These are phyloP conservation scores for Psilocybe sp. DNA, from an alignment of 768 basidiomycete species.

Conservation along the genomic window DNA sequence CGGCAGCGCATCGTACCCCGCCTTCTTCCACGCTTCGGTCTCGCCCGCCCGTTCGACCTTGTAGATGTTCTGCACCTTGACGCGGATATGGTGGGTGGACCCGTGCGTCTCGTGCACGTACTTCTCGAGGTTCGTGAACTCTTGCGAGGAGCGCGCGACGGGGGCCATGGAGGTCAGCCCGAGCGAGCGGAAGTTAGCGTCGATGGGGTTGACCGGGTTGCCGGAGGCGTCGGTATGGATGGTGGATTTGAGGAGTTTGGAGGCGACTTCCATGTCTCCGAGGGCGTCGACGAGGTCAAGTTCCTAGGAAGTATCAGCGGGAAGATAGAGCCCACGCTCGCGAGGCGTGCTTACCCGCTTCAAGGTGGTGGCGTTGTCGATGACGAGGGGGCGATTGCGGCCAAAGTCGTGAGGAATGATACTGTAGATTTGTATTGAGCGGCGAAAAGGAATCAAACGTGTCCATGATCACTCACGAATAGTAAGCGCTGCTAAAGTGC, in stretches of 20 bases:
- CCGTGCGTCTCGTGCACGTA: slow-evolving; percentile 10
- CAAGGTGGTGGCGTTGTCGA: slow-evolving; percentile 6
- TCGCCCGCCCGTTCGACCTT: slow-evolving; percentile 8
- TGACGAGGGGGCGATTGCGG: slow-evolving; percentile 8
- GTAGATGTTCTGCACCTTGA: slow-evolving; percentile 3
- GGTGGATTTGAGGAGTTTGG: slow-evolving; percentile 7
- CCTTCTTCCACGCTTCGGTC: slow-evolving; percentile 6
- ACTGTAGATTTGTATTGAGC: background rate
- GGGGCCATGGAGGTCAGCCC: slow-evolving; percentile 9
- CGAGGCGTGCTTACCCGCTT: slow-evolving; percentile 2
- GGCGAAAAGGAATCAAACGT: background rate
- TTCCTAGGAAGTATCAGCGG: background rate
- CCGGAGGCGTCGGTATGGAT: slow-evolving; percentile 1
- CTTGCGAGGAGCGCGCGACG: background rate
- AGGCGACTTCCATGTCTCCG: slow-evolving; percentile 11
- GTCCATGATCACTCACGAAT: slow-evolving; percentile 2
- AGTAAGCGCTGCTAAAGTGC: slow-evolving; percentile 7
- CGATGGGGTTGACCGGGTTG: slow-evolving; percentile 8
- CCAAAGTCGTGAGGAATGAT: slow-evolving; percentile 11
- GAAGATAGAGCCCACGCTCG: background rate
- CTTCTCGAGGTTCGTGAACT: slow-evolving; percentile 2
- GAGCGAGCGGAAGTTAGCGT: slow-evolving; percentile 9
- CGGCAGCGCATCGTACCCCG: background rate
- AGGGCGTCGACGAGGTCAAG: slow-evolving; percentile 11
- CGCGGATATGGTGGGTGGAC: slow-evolving; percentile 2